Percentiles rank a stretch among this genome's conserved stretches.
Conservation (phyloP, 139 green algal species). For the Ostreobium quekettii region DNA sequence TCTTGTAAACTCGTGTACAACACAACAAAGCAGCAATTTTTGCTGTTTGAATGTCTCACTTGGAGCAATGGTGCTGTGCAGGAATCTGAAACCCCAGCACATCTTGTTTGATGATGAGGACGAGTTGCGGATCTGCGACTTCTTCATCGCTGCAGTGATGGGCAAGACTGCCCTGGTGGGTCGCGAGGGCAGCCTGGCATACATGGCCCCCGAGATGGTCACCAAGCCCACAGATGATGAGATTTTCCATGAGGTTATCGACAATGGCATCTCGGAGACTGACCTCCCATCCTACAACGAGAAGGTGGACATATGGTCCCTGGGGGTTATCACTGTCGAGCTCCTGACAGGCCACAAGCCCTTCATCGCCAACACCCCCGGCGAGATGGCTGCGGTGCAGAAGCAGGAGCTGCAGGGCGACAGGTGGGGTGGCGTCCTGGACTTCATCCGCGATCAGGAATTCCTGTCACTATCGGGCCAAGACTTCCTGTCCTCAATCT, state of each 20-base stretch:
- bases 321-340: conserved; percentile 48
- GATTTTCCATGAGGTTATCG: conserved; percentile 52
- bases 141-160: conserved; percentile 15
- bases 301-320: conserved; percentile 50
- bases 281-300: conserved; percentile 54
- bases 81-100: conserved; percentile 54
- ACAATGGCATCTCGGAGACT: conserved; percentile 46
- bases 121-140: conserved; percentile 35
- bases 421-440: neutral
- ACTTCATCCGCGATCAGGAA: neutral
- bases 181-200: conserved; percentile 41
- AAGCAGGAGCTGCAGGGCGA: neutral
- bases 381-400: conserved; percentile 24
- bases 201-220: conserved; percentile 56
- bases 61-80: no score
- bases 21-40: no score
- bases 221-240: conserved; percentile 45
- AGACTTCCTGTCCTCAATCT: conserved; percentile 15
- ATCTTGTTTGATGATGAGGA: conserved; percentile 29
- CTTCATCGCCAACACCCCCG: conserved; percentile 40
- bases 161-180: conserved; percentile 32
- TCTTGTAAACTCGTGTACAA: no score
- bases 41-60: no score
- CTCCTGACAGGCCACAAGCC: conserved; percentile 44
- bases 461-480: neutral